A percentile compares a stretch with the other conserved stretches of the same genome.
Conservation (phyloP, 2,329 filamentous ascomycete species). For the Lecanicillium sp. region DNA sequence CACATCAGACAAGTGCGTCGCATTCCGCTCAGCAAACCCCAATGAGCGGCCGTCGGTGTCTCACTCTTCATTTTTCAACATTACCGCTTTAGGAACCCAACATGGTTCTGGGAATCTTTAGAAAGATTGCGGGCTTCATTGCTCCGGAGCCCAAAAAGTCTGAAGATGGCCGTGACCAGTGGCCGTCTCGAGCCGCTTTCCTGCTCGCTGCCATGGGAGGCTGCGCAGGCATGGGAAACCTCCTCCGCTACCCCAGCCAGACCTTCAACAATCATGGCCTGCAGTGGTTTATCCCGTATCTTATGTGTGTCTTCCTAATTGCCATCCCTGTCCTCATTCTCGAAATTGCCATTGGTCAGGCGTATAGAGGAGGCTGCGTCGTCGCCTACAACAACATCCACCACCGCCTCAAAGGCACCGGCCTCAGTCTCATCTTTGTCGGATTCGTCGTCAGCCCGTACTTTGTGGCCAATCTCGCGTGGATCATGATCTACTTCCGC, state of each 20-base stretch:
- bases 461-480: slow-evolving; percentile 48
- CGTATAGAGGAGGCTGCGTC: slow-evolving; percentile 47
- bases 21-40: too few species aligned
- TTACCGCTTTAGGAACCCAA: too few species aligned
- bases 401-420: slow-evolving; percentile 43
- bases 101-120: slow-evolving; percentile 12
- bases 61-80: not conserved
- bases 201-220: slow-evolving; percentile 52
- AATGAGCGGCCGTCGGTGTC: too few species aligned
- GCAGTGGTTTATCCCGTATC: slow-evolving; percentile 53
- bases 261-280: slow-evolving; percentile 53
- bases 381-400: slow-evolving; percentile 48
- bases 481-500: slow-evolving; percentile 53
- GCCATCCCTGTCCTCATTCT: slow-evolving; percentile 49
- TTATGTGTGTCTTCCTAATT: slow-evolving; percentile 46
- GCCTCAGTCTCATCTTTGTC: slow-evolving; percentile 43
- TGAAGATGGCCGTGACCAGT: slow-evolving; percentile 41
- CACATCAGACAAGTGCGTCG: not conserved
- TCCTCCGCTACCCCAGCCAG: slow-evolving; percentile 49
- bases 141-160: slow-evolving; percentile 28
- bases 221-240: slow-evolving; percentile 49
- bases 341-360: slow-evolving; percentile 63
- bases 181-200: slow-evolving; percentile 47
- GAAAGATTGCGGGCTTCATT: slow-evolving; percentile 23
- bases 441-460: slow-evolving; percentile 49